Conservation (phyloP, 2,329 filamentous ascomycete species). For the Penicillium sp. region DNA sequence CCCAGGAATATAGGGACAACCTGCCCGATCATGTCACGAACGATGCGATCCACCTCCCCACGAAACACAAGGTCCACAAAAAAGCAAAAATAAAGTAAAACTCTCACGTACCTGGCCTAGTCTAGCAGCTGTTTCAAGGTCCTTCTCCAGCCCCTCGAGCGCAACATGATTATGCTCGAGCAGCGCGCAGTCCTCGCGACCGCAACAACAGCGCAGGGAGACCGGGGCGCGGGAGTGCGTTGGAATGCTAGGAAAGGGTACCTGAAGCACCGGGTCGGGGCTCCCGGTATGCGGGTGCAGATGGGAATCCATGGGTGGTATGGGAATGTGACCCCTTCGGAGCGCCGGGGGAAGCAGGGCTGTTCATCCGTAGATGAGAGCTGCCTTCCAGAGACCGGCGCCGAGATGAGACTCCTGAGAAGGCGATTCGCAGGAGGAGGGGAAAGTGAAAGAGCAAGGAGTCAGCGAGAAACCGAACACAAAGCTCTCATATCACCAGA, state of each 20-base stretch:
- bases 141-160: constrained; percentile 81
- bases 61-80: constrained; percentile 4
- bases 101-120: constrained; percentile 84
- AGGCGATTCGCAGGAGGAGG: background rate
- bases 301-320: constrained; percentile 36
- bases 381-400: constrained; percentile 16
- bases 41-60: background rate
- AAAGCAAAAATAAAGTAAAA: constrained; percentile 23
- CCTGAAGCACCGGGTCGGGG: constrained; percentile 25
- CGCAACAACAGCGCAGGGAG: constrained; percentile 76
- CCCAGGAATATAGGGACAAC: background rate
- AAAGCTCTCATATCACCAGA: constrained; percentile 9
- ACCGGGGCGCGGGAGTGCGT: constrained; percentile 37
- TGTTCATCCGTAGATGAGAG: constrained; percentile 29
- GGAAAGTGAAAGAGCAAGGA: background rate
- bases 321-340: constrained; percentile 40
- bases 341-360: constrained; percentile 29
- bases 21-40: constrained; percentile 5
- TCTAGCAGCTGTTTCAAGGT: constrained; percentile 83
- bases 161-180: constrained; percentile 79
- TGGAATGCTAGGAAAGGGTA: constrained; percentile 40
- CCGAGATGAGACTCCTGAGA: background rate
- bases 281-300: constrained; percentile 32
- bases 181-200: constrained; percentile 76
- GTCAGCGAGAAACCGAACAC: background rate